Evolutionary conservation across 441 rosid genomes (phyloP).

Genomic region (Populus tomentosa): DNA sequence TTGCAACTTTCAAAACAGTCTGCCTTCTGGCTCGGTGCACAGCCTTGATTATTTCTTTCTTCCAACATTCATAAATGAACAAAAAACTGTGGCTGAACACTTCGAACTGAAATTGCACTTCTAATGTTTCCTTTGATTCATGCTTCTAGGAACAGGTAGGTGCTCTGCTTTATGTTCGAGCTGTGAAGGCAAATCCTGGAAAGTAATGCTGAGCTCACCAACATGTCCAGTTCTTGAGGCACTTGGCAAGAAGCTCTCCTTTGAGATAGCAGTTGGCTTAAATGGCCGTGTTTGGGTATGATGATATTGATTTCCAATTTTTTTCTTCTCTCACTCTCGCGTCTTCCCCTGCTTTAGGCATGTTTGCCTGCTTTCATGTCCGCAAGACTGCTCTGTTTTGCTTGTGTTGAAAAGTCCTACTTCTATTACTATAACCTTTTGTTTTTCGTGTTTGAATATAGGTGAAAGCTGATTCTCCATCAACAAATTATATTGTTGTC

Average conservation of each 20-base stretch:
- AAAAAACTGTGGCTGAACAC: neutral
- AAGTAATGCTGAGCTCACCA: constrained; percentile 78
- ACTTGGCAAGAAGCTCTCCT: constrained; percentile 81
- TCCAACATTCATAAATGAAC: neutral
- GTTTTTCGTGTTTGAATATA: constrained; percentile 13
- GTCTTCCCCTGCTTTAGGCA: neutral
- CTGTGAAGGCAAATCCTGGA: constrained; percentile 78
- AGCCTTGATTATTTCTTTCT: neutral
- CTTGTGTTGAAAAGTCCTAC: neutral
- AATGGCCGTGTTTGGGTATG: too few relatives aligned
- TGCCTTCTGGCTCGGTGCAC: neutral
- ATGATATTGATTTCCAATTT: too few relatives aligned
- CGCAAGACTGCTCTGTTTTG: neutral
- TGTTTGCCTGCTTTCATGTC: too few relatives aligned
- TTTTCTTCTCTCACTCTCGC: too few relatives aligned
- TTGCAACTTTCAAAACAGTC: neutral
- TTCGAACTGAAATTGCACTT: neutral
- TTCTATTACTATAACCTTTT: neutral
- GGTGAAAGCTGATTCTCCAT: constrained; percentile 68
- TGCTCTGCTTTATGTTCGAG: constrained; percentile 69
- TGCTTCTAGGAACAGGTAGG: constrained; percentile 50
- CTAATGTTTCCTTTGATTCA: constrained; percentile 3
- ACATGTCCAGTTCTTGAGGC: constrained; percentile 83
- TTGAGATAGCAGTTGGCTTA: constrained; percentile 53
- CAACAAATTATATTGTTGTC: constrained; percentile 52